These are phyloP conservation scores for Lolium multiflorum DNA, from an alignment of 176 grass and related monocot species.

Conservation along the genomic window DNA sequence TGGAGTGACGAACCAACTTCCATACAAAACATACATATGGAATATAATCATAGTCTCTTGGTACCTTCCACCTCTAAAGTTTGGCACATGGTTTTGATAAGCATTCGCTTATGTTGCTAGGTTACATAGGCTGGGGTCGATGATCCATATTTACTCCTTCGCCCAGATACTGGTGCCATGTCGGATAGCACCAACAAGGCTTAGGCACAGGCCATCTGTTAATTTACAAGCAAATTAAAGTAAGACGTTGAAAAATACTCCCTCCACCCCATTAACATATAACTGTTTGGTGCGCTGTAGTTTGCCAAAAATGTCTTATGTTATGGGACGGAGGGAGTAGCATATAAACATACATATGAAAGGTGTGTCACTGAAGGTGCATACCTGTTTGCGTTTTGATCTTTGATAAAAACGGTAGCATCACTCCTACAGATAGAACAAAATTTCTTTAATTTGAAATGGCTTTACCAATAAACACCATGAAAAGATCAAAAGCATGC, in stretches of 20 bases:
- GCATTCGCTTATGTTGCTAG: not conserved
- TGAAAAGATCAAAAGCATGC: not conserved
- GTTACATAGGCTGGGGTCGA: not conserved
- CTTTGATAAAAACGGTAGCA: not conserved
- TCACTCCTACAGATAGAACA: not conserved
- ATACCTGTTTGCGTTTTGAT: not conserved
- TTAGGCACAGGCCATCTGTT: slow-evolving; percentile 11
- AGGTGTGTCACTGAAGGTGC: not conserved
- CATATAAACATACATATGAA: not conserved
- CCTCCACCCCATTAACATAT: no score
- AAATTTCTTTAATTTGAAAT: not conserved
- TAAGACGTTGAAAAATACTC: not conserved
- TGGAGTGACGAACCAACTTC: not conserved
- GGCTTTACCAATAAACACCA: not conserved
- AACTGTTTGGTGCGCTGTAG: no score
- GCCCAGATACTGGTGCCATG: not conserved
- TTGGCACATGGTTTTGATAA: not conserved
- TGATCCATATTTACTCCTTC: not conserved
- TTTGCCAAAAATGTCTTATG: no score
- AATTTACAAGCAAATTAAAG: not conserved
- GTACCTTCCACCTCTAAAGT: no score
- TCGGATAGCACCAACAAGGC: not conserved
- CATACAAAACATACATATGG: not conserved
- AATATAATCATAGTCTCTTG: no score
- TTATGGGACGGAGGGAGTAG: not conserved